phyloP scores from a whole-genome alignment of 129 eudicot genomes.

The Flaveria ramosissima region DNA sequence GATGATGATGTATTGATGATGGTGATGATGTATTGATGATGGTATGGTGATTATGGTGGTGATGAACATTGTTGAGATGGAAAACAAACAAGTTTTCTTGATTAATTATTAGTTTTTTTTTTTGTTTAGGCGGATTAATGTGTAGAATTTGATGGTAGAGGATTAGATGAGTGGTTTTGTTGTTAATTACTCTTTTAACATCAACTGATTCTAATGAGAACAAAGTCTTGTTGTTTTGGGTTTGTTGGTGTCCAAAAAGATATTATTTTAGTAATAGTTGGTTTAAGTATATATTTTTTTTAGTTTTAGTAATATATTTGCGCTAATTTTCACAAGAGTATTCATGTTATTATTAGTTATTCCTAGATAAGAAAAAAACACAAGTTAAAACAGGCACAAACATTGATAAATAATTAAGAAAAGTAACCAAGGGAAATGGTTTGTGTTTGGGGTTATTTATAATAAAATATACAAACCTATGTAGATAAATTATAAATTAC shows the following conservation, averaged over 20 bases:
- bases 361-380: too few species aligned
- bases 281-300: background rate
- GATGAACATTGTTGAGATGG: background rate
- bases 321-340: background rate
- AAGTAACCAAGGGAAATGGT: too few species aligned
- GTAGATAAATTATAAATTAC: too few species aligned
- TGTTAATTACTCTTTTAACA: conserved; percentile 26
- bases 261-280: background rate
- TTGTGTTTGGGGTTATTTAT: too few species aligned
- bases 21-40: too few species aligned
- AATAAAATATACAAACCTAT: too few species aligned
- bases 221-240: conserved; percentile 17
- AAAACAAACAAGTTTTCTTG: conserved; percentile 28
- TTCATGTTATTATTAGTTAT: too few species aligned
- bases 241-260: background rate
- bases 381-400: too few species aligned
- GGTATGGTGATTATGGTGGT: background rate
- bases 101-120: conserved; percentile 25
- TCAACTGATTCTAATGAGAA: conserved; percentile 17
- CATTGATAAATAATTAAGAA: too few species aligned
- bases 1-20: background rate
- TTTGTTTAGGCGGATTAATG: background rate
- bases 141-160: conserved; percentile 23
- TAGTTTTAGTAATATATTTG: background rate
- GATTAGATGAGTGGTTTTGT: conserved; percentile 22